Evolutionary conservation across 495 filamentous ascomycete genomes (phyloP).

Genomic region (Trichoderma gamsii): DNA sequence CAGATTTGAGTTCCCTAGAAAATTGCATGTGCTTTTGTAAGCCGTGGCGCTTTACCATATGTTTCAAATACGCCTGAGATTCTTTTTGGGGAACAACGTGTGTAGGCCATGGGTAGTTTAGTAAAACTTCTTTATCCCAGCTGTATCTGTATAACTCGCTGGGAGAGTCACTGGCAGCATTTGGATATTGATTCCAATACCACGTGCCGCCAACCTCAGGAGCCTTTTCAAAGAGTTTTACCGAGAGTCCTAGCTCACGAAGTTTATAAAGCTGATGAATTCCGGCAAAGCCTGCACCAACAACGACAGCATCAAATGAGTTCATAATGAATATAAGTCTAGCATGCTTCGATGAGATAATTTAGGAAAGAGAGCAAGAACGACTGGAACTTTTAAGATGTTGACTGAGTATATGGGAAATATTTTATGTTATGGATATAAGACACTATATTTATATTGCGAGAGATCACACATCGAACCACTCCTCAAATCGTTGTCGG

Average conservation of each 20-base stretch:
- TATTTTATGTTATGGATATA: too few species aligned
- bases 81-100: neutral
- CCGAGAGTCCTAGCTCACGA: conserved; percentile 32
- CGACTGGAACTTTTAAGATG: too few species aligned
- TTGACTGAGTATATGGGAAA: too few species aligned
- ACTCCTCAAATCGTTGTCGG: too few species aligned
- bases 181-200: conserved; percentile 51
- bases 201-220: conserved; percentile 47
- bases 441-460: too few species aligned
- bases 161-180: conserved; percentile 34
- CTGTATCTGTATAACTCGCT: conserved; percentile 47
- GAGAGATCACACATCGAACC: too few species aligned
- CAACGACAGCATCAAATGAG: neutral
- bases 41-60: neutral
- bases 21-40: neutral
- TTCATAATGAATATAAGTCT: too few species aligned
- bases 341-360: too few species aligned
- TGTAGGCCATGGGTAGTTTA: conserved; percentile 38
- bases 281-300: conserved; percentile 18
- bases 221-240: conserved; percentile 43
- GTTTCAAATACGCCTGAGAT: neutral
- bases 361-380: too few species aligned
- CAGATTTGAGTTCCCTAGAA: neutral
- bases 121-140: conserved; percentile 32
- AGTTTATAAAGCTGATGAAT: conserved; percentile 37